phyloP scores from a whole-genome alignment of 495 filamentous ascomycete genomes.

The Penicillium cosmopolitanum region DNA sequence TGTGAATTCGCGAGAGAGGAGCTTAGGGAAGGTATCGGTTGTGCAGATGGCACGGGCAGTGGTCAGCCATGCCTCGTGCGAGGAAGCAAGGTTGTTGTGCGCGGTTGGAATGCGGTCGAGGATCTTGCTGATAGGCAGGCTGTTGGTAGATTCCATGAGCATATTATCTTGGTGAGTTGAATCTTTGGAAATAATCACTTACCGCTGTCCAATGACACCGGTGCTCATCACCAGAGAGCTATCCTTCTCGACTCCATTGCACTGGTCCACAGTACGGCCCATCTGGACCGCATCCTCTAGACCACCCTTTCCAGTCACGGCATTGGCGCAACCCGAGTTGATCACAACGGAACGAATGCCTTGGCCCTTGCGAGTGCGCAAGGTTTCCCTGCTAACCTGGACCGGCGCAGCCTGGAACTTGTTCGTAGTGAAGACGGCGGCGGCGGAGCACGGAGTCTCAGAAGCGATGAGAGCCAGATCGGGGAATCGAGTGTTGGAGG shows the following conservation, averaged over 20 bases:
- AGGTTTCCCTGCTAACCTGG: slow-evolving; percentile 73
- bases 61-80: slow-evolving; percentile 83
- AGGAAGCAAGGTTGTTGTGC: slow-evolving; percentile 65
- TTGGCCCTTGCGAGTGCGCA: slow-evolving; percentile 65
- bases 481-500: slow-evolving; percentile 82
- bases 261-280: slow-evolving; percentile 75
- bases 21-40: slow-evolving; percentile 98
- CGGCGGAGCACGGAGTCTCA: slow-evolving; percentile 84
- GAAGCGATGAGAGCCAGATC: slow-evolving; percentile 90
- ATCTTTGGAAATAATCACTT: slow-evolving; percentile 14
- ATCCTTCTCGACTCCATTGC: slow-evolving; percentile 61
- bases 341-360: slow-evolving; percentile 83
- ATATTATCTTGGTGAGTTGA: background rate
- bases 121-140: slow-evolving; percentile 91
- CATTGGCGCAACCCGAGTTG: slow-evolving; percentile 97
- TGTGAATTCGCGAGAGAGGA: slow-evolving; percentile 80
- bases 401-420: slow-evolving; percentile 97
- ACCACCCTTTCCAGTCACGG: slow-evolving; percentile 91
- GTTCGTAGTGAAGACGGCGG: slow-evolving; percentile 96
- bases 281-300: slow-evolving; percentile 86
- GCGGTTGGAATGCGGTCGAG: slow-evolving; percentile 77
- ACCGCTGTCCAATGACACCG: slow-evolving; percentile 95
- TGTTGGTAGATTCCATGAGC: slow-evolving; percentile 27
- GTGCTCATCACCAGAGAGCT: slow-evolving; percentile 95
- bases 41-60: slow-evolving; percentile 96